Evolutionary conservation across 495 filamentous ascomycete genomes (phyloP).

Genomic region (Penicillium salamii): DNA sequence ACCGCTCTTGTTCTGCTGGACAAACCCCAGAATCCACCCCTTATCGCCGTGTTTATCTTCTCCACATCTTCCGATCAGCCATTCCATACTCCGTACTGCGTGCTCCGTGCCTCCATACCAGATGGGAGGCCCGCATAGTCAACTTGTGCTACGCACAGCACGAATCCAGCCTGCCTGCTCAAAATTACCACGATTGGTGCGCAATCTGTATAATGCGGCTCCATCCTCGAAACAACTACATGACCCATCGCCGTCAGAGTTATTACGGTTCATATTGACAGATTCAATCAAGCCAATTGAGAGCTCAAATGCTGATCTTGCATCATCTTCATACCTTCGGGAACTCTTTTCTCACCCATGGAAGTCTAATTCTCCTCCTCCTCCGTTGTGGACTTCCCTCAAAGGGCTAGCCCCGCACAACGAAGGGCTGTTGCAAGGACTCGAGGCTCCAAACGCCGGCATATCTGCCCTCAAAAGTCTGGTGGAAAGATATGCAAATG

Average conservation of each 20-base stretch:
- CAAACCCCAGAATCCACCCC: conserved; percentile 11
- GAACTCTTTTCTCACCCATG: conserved; percentile 25
- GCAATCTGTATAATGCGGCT: conserved; percentile 4
- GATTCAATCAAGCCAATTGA: conserved; percentile 10
- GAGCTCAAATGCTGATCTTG: background rate
- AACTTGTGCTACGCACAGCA: background rate
- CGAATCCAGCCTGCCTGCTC: background rate
- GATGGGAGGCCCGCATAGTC: background rate
- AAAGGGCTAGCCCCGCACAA: conserved; percentile 10
- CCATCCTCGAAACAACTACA: conserved; percentile 1
- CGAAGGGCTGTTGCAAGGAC: background rate
- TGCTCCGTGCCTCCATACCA: too few relatives aligned
- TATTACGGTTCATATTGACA: conserved; percentile 32
- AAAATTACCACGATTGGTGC: background rate
- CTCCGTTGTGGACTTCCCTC: conserved; percentile 23
- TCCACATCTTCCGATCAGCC: conserved; percentile 17
- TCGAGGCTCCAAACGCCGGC: background rate
- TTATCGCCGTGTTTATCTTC: conserved; percentile 21
- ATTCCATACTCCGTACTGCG: too few relatives aligned
- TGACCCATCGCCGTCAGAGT: conserved; percentile 26
- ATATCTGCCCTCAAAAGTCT: conserved; percentile 9
- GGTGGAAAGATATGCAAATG: conserved; percentile 22
- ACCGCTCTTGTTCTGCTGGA: conserved; percentile 23
- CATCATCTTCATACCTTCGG: conserved; percentile 6
- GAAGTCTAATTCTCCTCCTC: conserved; percentile 17